phyloP scores from a whole-genome alignment of 352 stramenopile species.

The Globisporangium paddicum region DNA sequence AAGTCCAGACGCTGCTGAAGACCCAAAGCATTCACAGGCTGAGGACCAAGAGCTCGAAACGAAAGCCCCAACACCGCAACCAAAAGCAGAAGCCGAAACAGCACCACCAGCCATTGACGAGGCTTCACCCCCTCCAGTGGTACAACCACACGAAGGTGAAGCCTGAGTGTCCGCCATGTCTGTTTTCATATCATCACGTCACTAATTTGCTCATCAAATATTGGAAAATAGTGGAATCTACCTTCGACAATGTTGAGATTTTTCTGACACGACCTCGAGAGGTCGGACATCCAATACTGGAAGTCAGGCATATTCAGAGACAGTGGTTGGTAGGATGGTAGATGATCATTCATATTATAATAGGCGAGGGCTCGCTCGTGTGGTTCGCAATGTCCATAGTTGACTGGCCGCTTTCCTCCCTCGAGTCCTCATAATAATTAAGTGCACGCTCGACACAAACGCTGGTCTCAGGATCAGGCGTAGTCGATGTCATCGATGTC shows the following conservation, averaged over 20 bases:
- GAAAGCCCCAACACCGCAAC: neutral
- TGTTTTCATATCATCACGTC: too few species aligned
- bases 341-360: constrained; percentile 5
- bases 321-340: neutral
- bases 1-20: neutral
- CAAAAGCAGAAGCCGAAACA: neutral
- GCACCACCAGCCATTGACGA: too few species aligned
- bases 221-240: neutral
- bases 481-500: constrained; percentile 47
- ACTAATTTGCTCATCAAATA: too few species aligned
- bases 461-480: constrained; percentile 10
- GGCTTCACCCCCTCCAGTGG: neutral
- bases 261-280: too few species aligned
- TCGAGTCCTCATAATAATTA: constrained; percentile 13
- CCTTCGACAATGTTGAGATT: neutral
- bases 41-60: neutral
- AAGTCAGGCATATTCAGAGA: neutral
- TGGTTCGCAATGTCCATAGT: neutral
- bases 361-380: neutral
- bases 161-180: too few species aligned
- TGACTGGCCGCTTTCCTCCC: too few species aligned
- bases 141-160: too few species aligned
- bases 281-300: neutral
- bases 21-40: neutral
- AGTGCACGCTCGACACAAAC: neutral